A percentile compares a stretch with the other conserved stretches of the same genome.
These are phyloP conservation scores for Cordyceps fumosorosea DNA, from an alignment of 2,329 filamentous ascomycete genomes.

Conservation along the genomic window DNA sequence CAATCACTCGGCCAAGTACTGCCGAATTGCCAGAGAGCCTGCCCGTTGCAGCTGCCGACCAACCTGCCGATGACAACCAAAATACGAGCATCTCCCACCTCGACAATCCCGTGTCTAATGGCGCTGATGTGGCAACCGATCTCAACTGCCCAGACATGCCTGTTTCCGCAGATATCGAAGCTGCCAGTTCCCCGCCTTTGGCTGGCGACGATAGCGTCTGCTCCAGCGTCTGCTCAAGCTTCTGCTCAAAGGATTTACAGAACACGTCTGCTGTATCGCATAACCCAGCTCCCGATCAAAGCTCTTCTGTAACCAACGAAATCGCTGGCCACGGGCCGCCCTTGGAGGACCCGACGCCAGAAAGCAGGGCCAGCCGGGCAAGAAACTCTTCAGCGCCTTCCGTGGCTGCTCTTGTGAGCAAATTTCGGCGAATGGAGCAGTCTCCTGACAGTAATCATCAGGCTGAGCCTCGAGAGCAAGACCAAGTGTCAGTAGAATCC, in stretches of 20 bases:
- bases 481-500: slow-evolving; percentile 1
- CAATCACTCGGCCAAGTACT: neutral
- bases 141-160: neutral
- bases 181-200: neutral
- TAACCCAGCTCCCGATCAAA: neutral
- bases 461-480: neutral
- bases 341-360: neutral
- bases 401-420: slow-evolving; percentile 21
- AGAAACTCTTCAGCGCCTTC: slow-evolving; percentile 16
- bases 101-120: neutral
- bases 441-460: slow-evolving; percentile 2
- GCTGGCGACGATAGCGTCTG: neutral
- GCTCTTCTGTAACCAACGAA: neutral
- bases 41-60: neutral
- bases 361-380: neutral
- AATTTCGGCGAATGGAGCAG: slow-evolving; percentile 20
- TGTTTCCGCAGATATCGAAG: neutral
- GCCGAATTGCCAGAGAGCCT: neutral
- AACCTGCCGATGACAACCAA: neutral
- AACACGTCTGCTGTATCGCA: neutral
- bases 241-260: neutral
- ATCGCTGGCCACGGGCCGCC: neutral
- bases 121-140: neutral
- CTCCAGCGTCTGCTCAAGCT: neutral
- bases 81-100: neutral